Base-by-base conservation (phyloP, 306 rosid genomes). In the Pterocarpus macrocarpus region DNA sequence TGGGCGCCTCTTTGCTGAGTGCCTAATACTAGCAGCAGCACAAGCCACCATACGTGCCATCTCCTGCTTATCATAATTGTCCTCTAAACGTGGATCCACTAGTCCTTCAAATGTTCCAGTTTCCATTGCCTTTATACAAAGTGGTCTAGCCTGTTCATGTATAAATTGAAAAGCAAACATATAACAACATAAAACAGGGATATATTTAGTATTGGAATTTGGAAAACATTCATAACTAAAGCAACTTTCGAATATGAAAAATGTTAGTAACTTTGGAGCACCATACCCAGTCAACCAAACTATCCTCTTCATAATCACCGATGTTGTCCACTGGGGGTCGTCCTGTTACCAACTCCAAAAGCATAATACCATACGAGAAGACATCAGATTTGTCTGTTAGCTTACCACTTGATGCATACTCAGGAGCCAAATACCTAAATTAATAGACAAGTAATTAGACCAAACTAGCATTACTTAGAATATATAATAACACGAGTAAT, bases 341-440 rank as follows among this genome's bases (percentile, higher is more conserved):
- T 78, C 99, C 97, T 0, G 97, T 89, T 39, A 95, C 75, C 17
- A 93, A 80, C 79, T 91, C 98, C 81, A 95, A 81, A 63, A 95
- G 92, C 90, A 95, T 83, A 28, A 95, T 55, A 13, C 99, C 98
- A 5, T 17, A 95, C 0, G 99, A 95, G 87, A 95, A 95, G 14
- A 95, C 93, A 64, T 95, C 97, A 3, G 97, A 93, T 82, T 95
- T 95, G 32, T 95, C 97, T 0, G 95, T 95, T 80, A 95, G 83
- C 88, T 95, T 95, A 33, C 97, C 99, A 45, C 86, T 93, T 32
- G 99, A 91, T 64, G 99, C 99, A 61, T 93, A 93, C 78, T 95
- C 99, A 14, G 99, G 99, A 76, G 99, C 99, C 87, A 95, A 67
- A 76, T 95, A 95, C 75, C 97, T 95, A 74, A 55, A 78, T 77